Base-by-base conservation (phyloP, 1,284 basidiomycete species). In the Ustilago cynodontis region DNA sequence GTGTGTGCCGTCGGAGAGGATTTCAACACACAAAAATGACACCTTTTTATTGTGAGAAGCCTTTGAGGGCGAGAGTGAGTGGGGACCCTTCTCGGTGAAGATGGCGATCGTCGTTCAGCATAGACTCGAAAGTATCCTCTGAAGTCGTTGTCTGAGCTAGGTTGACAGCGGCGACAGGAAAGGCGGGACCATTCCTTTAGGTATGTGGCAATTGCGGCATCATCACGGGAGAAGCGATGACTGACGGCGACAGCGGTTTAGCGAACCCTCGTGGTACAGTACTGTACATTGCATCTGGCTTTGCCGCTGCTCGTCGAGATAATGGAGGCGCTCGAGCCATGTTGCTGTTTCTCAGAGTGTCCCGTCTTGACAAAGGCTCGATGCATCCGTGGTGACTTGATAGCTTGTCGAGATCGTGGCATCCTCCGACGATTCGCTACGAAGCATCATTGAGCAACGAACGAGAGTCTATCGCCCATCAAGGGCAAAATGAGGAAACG, bases 171-270 rank as follows among this genome's bases (percentile, higher is more conserved):
- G 31, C 11, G 31, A 33, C 11, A 33, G 35, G 18, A 45, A 13
- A 45, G 43, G 22, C n/a, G 43, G 43, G 43, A 45, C 18, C n/a
- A 49, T 28, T 13, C 18, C n/a, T 26, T 28, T 13, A 49, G 47
- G 28, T 26, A 24, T 49, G 47, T 24, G 24, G 22, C 24, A 49
- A 22, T n/a, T 49, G 47, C 47, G 47, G 47, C 47, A 49, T 49
- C 18, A 24, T 14, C n/a, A 24, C 47, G 28, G 14, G 14, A 26
- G 47, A 8, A 49, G 24, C 16, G 24, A 18, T 26, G 18, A 24
- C 6, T 33, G 31, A 33, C 20, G 24, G 47, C 47, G 24, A n/a
- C 24, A 28, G 45, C 41, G 20, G 41, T n/a, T 18, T 43, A 43
- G 5, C 41, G 20, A 43, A n/a, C 41, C n/a, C 41, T 20, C 41